A percentile compares a stretch with the other conserved stretches of the same genome.
These are phyloP conservation scores for Umbellularia californica DNA, from an alignment of 164 flowering plant species.

Conservation along the genomic window DNA sequence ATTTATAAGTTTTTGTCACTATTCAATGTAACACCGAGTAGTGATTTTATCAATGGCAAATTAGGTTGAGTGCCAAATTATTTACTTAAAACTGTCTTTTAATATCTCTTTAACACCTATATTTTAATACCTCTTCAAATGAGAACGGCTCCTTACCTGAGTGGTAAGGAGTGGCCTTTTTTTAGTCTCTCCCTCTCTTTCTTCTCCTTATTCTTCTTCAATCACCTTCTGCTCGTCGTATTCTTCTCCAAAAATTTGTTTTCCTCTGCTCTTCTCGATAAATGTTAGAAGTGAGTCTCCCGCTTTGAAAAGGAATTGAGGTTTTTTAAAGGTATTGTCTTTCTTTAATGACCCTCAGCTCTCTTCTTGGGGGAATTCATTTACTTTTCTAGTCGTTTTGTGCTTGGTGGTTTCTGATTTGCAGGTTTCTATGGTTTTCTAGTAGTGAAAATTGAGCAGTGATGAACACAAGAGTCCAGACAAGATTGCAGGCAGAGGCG, in stretches of 20 bases:
- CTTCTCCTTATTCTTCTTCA: conserved; percentile 5
- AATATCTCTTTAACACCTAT: no score
- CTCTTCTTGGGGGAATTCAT: background rate
- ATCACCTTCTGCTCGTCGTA: background rate
- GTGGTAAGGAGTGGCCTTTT: background rate
- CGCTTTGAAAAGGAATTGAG: conserved; percentile 21
- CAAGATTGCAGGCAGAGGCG: conserved; percentile 37
- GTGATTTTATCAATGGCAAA: no score
- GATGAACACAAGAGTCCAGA: conserved; percentile 50
- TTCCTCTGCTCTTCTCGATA: conserved; percentile 22
- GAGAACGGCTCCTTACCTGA: no score
- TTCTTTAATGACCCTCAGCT: background rate
- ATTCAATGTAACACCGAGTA: no score
- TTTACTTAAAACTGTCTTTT: no score
- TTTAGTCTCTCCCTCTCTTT: conserved; percentile 1
- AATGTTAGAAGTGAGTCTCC: conserved; percentile 16
- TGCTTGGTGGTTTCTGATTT: conserved; percentile 1
- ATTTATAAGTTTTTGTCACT: no score
- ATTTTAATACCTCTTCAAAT: no score
- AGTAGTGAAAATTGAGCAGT: conserved; percentile 9
- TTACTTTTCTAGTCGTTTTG: background rate
- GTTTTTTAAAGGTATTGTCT: conserved; percentile 11
- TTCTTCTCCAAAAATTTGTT: background rate
- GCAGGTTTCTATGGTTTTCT: background rate
- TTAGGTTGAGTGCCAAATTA: no score